Evolutionary conservation across 176 grass and related monocot species (phyloP).

Genomic region (Carex parvula): DNA sequence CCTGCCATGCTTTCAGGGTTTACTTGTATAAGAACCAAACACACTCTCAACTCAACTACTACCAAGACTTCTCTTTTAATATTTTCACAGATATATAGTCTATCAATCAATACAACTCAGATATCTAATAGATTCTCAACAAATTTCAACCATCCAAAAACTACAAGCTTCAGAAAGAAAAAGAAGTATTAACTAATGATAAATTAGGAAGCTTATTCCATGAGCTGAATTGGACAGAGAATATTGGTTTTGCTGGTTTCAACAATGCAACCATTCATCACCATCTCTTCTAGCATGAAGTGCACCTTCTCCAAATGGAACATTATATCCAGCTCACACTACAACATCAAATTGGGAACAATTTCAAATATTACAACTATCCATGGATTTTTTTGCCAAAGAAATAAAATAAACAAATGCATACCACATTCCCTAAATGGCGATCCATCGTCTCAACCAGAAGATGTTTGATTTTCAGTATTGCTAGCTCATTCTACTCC

Average conservation of each 20-base stretch:
- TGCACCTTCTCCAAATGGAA: slow-evolving; percentile 97
- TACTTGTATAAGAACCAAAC: no score
- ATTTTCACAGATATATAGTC: not conserved
- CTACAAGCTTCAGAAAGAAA: not conserved
- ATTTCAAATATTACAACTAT: not conserved
- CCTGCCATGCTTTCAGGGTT: no score
- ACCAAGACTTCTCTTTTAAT: no score
- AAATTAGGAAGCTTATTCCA: slow-evolving; percentile 79
- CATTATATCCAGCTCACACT: slow-evolving; percentile 97
- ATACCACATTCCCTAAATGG: slow-evolving; percentile 97
- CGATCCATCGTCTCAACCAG: slow-evolving; percentile 91
- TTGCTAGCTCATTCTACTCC: slow-evolving; percentile 87
- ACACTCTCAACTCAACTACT: no score
- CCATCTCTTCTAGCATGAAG: slow-evolving; percentile 99
- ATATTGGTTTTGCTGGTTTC: slow-evolving; percentile 96
- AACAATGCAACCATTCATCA: slow-evolving; percentile 97
- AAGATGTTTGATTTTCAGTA: slow-evolving; percentile 94
- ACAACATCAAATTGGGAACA: not conserved
- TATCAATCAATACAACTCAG: not conserved
- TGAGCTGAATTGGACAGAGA: slow-evolving; percentile 76
- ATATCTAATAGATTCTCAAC: not conserved
- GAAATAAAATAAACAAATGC: not conserved
- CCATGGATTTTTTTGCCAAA: not conserved
- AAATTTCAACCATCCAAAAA: not conserved
- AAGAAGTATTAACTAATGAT: not conserved